These are phyloP conservation scores for Trypanosoma boissoni DNA, from an alignment of 208 protist species.

Conservation along the genomic window DNA sequence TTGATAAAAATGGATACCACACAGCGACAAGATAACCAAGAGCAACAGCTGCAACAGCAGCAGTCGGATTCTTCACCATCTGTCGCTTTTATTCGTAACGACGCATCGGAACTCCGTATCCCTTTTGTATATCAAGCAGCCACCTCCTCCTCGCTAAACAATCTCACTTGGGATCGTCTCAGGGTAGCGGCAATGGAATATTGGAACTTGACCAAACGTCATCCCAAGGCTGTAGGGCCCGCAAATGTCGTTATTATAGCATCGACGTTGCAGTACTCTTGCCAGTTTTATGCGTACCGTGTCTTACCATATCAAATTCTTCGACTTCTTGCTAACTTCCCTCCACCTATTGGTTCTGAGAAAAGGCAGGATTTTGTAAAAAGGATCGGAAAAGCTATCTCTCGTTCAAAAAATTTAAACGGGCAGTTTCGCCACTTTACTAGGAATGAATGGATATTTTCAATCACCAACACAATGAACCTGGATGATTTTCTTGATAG, in stretches of 20 bases:
- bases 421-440: slow-evolving; percentile 69
- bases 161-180: slow-evolving; percentile 46
- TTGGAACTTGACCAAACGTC: slow-evolving; percentile 36
- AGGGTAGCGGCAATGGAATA: slow-evolving; percentile 28
- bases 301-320: slow-evolving; percentile 56
- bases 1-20: background rate
- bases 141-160: slow-evolving; percentile 48
- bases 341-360: slow-evolving; percentile 45
- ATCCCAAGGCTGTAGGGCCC: slow-evolving; percentile 39
- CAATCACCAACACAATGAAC: slow-evolving; percentile 28
- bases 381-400: slow-evolving; percentile 50
- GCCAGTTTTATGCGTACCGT: slow-evolving; percentile 52
- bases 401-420: slow-evolving; percentile 51
- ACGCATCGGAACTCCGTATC: slow-evolving; percentile 1
- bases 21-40: background rate
- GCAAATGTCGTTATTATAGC: slow-evolving; percentile 43
- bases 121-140: slow-evolving; percentile 68
- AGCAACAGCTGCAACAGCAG: slow-evolving; percentile 6
- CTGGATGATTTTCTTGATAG: slow-evolving; percentile 60
- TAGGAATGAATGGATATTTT: slow-evolving; percentile 58
- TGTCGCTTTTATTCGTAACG: background rate
- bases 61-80: background rate
- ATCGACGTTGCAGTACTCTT: slow-evolving; percentile 33
- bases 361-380: slow-evolving; percentile 44
- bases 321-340: slow-evolving; percentile 36